These are phyloP conservation scores for Nidularia pulvinata DNA, from an alignment of 768 basidiomycete genomes.

Conservation along the genomic window DNA sequence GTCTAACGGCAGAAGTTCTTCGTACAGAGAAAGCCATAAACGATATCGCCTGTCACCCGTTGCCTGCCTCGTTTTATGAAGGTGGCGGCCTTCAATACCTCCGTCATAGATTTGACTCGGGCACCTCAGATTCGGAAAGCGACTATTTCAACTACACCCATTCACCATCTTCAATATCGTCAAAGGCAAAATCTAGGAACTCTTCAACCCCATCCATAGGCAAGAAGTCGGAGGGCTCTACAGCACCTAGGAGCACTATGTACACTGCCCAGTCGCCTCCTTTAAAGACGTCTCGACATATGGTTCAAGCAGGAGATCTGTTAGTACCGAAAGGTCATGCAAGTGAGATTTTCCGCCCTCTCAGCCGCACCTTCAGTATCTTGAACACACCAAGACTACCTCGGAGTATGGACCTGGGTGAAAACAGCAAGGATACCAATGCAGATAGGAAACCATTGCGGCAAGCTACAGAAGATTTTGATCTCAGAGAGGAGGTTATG, in stretches of 20 bases:
- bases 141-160: slow-evolving; percentile 54
- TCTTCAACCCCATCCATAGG: slow-evolving; percentile 21
- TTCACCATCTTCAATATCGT: slow-evolving; percentile 20
- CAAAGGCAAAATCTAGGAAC: slow-evolving; percentile 15
- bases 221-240: slow-evolving; percentile 1
- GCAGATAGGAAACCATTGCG: slow-evolving; percentile 13
- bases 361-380: slow-evolving; percentile 46
- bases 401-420: slow-evolving; percentile 23
- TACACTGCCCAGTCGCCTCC: slow-evolving; percentile 13
- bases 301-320: slow-evolving; percentile 79
- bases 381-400: slow-evolving; percentile 48
- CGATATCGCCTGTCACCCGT: slow-evolving; percentile 93
- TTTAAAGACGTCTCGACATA: slow-evolving; percentile 42
- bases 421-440: slow-evolving; percentile 16
- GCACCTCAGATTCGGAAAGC: slow-evolving; percentile 46
- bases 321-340: slow-evolving; percentile 53
- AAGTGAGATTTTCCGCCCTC: slow-evolving; percentile 42
- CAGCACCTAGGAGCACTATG: slow-evolving; percentile 4
- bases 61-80: slow-evolving; percentile 90
- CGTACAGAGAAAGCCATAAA: slow-evolving; percentile 98
- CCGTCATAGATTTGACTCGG: slow-evolving; percentile 83
- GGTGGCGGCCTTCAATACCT: slow-evolving; percentile 88
- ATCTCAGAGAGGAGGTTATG: slow-evolving; percentile 97
- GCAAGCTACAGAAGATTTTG: slow-evolving; percentile 71
- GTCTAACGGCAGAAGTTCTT: slow-evolving; percentile 92